Evolutionary conservation across 306 rosid genomes (phyloP), one percentile per base, ranked within the genome.

Genomic region (Gynostemma pentaphyllum): DNA sequence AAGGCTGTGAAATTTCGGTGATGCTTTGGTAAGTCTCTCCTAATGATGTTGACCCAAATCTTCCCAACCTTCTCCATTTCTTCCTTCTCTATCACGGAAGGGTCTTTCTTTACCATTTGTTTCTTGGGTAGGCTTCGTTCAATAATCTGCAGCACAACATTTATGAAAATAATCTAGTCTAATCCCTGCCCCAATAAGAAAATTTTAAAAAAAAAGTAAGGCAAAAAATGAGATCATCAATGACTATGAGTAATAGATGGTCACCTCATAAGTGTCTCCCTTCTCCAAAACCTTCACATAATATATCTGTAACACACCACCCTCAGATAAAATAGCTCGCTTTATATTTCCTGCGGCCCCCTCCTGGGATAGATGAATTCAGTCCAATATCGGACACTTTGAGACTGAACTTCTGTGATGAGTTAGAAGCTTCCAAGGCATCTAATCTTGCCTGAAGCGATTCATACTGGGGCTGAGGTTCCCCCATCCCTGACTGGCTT

Each of bases 221-320:
- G 27, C 7, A 11, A 13, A 30, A 18, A 28, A 4, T 27, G 62
- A 39, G 7, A 9, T 16, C 54, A 46, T n/a, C 42, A 2, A 12
- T n/a, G n/a, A n/a, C n/a, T n/a, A n/a, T n/a, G n/a, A n/a, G 14
- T 32, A 61, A 15, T 7, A 67, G 66, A 60, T 26, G 16, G 59
- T 63, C 61, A 94, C 99, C 99, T 94, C 99, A 42, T 94, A 94
- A 44, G 99, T 78, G 76, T 94, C 99, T 67, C 99, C 96, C 78
- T 94, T 94, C 83, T 94, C 99, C 82, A 89, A 80, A 82, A 94
- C 99, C 84, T 94, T 94, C 64, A 94, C 99, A 72, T 86, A 86
- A 72, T 88, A 86, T 77, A 87, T 78, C 72, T 94, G 99, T 72
- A 88, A 78, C 36, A 86, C 85, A 68, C 99, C 99, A 66, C 97